Base-by-base conservation (phyloP, 2,329 filamentous ascomycete species). In the Laburnicola sp. region DNA sequence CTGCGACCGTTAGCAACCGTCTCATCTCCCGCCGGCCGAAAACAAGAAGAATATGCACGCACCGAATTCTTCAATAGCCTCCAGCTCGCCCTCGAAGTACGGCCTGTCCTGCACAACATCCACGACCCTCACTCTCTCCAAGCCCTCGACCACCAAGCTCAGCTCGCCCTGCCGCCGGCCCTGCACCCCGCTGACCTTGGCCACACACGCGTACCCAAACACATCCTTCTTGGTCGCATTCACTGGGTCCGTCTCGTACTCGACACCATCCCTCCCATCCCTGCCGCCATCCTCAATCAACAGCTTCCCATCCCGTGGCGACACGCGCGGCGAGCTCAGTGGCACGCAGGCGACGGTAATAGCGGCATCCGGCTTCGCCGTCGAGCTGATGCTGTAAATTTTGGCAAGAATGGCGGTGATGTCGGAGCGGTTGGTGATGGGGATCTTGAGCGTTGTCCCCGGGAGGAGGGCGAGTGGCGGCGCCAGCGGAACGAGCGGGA, bases 291-390 rank as follows among this genome's bases (percentile, higher is more conserved):
- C 81, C 47, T 87, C 83, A 48, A 95, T 82, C 58, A 96, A 79
- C 50, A 85, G 82, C 72, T 92, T 86, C 38, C 91, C 91, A 65
- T 90, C 85, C 26, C 82, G 80, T 21, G 64, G 61, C 51, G 85
- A 86, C 25, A 96, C 80, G 23, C 87, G 81, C 3, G 87, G 86
- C 43, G 90, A 94, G 57, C 81, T 86, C 53, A 97, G 79, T 21
- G 94, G 94, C 48, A 97, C 86, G 72, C 93, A 97, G 46, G 88
- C 91, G 59, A 97, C 86, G 6, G 89, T 86, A 61, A 96, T 85
- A 60, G 85, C 80, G 26, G 85, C 82, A 59, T 86, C 79, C 2
- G 78, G 83, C 64, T 86, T 86, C 23, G 78, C 75, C 35, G 84
- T 82, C 30, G 88, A 80, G 26, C 86, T 86, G 61, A 86, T 85